Base-by-base conservation (phyloP, 495 filamentous ascomycete species). In the Rusavskia elegans region DNA sequence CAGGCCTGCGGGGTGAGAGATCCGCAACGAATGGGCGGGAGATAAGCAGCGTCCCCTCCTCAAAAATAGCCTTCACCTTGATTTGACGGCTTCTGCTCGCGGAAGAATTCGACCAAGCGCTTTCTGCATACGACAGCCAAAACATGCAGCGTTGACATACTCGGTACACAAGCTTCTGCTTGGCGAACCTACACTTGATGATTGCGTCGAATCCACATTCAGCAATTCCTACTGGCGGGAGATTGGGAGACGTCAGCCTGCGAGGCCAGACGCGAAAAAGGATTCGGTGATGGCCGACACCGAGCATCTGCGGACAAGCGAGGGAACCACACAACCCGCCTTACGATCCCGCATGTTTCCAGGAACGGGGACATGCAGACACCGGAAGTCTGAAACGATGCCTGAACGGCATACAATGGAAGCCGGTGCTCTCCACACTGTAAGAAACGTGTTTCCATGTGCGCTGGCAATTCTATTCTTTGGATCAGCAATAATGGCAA, bases 1-100 rank as follows among this genome's bases (percentile, higher is more conserved):
- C 49, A 16, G 23, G 44, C 20, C 19, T 46, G 44, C 13, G 44
- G 44, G 23, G 14, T 16, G 44, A 29, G 20, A 46, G 19, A 46
- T 46, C 51, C 55, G 49, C 49, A 50, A 39, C 35, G n/a, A 49
- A 37, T 29, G 35, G 19, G 45, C 57, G 57, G 57, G 57, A 59
- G 57, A 59, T 55, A 55, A 59, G 57, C 53, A 55, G 38, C 53
- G 53, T 59, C 56, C 55, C 50, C 25, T n/a, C 40, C 19, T 35
- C 46, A 11, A 45, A 23, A 39, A 20, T 37, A 48, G 45, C 32
- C 30, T 38, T 17, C 11, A 16, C 42, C 23, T 32, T 39, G 17
- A 27, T 45, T 44, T 29, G 36, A 29, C 14, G 11, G 16, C 11
- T 11, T 37, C 37, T 5, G 29, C 23, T 46, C 19, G 19, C 23